Evolutionary conservation across 2,329 filamentous ascomycete genomes (phyloP).

Genomic region (Coniochaeta prunicola): DNA sequence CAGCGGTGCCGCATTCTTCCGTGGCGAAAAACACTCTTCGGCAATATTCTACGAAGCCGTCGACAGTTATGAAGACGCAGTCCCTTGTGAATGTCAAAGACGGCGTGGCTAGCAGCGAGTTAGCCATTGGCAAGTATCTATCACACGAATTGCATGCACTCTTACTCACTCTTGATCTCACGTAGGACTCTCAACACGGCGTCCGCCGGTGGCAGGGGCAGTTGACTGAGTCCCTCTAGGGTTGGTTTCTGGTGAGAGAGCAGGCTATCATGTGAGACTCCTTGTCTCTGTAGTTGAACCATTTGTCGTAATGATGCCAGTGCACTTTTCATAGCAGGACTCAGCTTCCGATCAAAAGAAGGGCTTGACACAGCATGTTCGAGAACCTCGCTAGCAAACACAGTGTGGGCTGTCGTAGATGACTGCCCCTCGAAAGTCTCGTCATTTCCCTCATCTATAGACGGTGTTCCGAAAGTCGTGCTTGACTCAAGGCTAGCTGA

Average conservation of each 20-base stretch:
- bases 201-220: constrained; percentile 47
- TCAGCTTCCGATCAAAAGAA: constrained; percentile 33
- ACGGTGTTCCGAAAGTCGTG: constrained; percentile 5
- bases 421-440: constrained; percentile 39
- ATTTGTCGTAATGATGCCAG: constrained; percentile 46
- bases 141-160: neutral
- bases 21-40: constrained; percentile 43
- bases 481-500: neutral
- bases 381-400: constrained; percentile 47
- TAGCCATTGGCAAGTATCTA: neutral
- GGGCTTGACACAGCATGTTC: constrained; percentile 41
- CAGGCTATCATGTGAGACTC: constrained; percentile 31
- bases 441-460: constrained; percentile 27
- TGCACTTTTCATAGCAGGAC: constrained; percentile 45
- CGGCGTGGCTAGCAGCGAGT: constrained; percentile 26
- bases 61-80: constrained; percentile 40
- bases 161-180: constrained; percentile 33
- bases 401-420: constrained; percentile 40
- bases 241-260: constrained; percentile 38
- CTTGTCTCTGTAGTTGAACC: constrained; percentile 33
- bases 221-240: constrained; percentile 37
- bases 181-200: constrained; percentile 41
- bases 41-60: constrained; percentile 42
- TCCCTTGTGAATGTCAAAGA: constrained; percentile 43
- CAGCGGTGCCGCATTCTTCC: constrained; percentile 41